phyloP scores from a whole-genome alignment of 2,329 filamentous ascomycete species.

The Cladophialophora chaetospira region DNA sequence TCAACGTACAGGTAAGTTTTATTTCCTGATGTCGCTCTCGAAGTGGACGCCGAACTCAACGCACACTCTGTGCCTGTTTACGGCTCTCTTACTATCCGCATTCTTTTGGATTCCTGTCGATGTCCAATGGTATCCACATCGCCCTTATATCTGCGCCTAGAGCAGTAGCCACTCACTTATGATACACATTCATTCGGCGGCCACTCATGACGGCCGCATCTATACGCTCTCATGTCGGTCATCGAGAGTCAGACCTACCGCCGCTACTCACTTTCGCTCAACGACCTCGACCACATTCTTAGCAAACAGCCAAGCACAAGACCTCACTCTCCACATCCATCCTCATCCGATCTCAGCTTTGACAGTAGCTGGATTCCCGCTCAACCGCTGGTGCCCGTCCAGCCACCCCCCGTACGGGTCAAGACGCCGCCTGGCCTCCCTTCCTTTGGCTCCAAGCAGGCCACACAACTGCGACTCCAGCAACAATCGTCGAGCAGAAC shows the following conservation, averaged over 20 bases:
- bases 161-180: constrained; percentile 8
- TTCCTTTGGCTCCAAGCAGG: constrained; percentile 46
- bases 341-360: constrained; percentile 33
- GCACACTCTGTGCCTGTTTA: neutral
- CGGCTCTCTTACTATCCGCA: neutral
- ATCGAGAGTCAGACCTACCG: constrained; percentile 11
- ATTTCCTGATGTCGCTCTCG: neutral
- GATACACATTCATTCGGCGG: constrained; percentile 10
- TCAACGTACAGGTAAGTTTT: too few relatives aligned
- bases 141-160: constrained; percentile 5
- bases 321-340: constrained; percentile 16
- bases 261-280: constrained; percentile 33
- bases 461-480: constrained; percentile 34
- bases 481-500: constrained; percentile 9
- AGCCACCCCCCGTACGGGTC: constrained; percentile 42
- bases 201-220: neutral
- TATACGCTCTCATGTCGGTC: neutral
- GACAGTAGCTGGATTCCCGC: constrained; percentile 30
- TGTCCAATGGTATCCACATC: neutral
- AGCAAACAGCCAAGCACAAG: constrained; percentile 1
- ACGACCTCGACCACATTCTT: constrained; percentile 33
- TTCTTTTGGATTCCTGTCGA: neutral
- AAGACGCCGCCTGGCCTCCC: constrained; percentile 49
- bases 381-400: constrained; percentile 20
- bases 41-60: neutral